phyloP scores from a whole-genome alignment of 805 yeast species.

The Metschnikowia similis region DNA sequence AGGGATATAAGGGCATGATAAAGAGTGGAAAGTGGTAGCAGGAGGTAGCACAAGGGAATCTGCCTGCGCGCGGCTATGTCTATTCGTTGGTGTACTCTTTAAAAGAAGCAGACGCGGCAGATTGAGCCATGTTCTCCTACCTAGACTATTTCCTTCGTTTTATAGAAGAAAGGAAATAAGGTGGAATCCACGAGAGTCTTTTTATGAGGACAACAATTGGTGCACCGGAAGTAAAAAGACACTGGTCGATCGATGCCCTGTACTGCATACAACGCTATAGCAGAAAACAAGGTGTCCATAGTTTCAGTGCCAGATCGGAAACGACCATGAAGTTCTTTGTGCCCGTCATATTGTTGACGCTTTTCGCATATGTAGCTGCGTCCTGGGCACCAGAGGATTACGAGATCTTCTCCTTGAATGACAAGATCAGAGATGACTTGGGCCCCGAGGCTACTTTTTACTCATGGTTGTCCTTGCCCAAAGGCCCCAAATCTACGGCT shows the following conservation, averaged over 20 bases:
- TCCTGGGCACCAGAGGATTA: constrained; percentile 65
- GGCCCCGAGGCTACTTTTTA: constrained; percentile 64
- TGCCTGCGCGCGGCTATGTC: not conserved
- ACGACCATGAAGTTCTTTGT: constrained; percentile 10
- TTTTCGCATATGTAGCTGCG: constrained; percentile 28
- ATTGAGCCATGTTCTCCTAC: not conserved
- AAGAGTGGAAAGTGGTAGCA: not conserved
- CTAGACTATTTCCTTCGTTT: too few species aligned
- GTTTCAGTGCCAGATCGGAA: not conserved
- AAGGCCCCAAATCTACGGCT: constrained; percentile 42
- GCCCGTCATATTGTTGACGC: constrained; percentile 12
- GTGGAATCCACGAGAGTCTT: too few species aligned
- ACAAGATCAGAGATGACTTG: constrained; percentile 57
- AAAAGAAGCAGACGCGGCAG: not conserved
- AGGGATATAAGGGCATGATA: constrained; percentile 35
- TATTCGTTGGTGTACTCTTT: not conserved
- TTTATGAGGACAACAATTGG: too few species aligned
- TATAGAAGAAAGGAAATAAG: too few species aligned
- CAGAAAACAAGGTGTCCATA: not conserved
- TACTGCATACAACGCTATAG: not conserved
- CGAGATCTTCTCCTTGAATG: constrained; percentile 73
- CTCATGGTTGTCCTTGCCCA: constrained; percentile 53
- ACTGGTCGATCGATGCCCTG: not conserved
- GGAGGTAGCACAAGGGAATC: not conserved
- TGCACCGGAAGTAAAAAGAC: not conserved